Conservation (phyloP, 768 basidiomycete species). For the Lactarius psammicola region DNA sequence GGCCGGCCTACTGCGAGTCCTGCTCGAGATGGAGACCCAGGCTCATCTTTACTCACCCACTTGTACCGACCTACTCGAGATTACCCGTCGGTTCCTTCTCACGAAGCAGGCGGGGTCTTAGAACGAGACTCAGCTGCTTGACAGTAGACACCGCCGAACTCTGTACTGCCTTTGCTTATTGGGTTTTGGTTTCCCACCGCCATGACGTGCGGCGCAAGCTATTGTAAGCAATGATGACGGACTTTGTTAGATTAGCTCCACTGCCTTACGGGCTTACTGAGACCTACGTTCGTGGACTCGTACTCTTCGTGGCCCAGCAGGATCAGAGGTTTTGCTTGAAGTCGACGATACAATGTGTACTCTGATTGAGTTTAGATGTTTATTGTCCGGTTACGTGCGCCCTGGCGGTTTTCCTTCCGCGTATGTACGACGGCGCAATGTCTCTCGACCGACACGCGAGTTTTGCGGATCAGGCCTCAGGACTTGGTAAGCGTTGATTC, state of each 20-base stretch:
- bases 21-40: neutral
- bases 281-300: neutral
- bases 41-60: slow-evolving; percentile 14
- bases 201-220: neutral
- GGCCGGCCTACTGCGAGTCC: neutral
- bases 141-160: neutral
- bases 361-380: neutral
- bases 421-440: neutral
- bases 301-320: neutral
- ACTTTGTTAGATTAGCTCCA: neutral
- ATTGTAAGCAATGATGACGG: neutral
- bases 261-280: neutral
- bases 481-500: too few species aligned
- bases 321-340: neutral
- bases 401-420: neutral
- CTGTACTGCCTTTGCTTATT: too few species aligned
- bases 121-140: neutral
- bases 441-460: neutral
- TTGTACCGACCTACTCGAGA: slow-evolving; percentile 9
- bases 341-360: neutral
- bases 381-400: neutral
- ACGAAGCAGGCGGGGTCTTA: neutral
- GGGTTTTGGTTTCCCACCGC: neutral
- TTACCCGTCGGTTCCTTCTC: neutral
- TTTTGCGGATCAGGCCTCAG: neutral